Evolutionary conservation across 2,329 filamentous ascomycete genomes (phyloP).

Genomic region (Beauveria sp.): DNA sequence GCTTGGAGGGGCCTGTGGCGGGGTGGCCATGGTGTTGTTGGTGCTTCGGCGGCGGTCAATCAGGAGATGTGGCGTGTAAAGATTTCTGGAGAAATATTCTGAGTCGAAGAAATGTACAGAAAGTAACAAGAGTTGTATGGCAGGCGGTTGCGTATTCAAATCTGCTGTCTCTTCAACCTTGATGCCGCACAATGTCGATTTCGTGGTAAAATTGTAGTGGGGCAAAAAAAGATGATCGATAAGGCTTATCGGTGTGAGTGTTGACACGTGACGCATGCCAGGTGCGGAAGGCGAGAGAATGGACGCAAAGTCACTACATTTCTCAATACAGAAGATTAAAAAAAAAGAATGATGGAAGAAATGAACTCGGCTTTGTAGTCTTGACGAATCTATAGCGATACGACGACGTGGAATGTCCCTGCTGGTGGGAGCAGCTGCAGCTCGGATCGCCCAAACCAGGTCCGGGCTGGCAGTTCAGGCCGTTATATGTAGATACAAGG

Average conservation of each 20-base stretch:
- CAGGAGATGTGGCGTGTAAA: neutral
- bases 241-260: neutral
- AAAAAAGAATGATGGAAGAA: neutral
- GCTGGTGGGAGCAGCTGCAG: too few relatives aligned
- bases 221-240: conserved; percentile 10
- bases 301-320: neutral
- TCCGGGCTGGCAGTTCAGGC: too few relatives aligned
- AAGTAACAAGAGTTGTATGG: neutral
- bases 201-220: conserved; percentile 3
- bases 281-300: neutral
- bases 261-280: conserved; percentile 3
- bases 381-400: too few relatives aligned
- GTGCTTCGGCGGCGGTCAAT: neutral
- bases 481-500: too few relatives aligned
- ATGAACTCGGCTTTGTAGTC: too few relatives aligned
- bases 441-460: too few relatives aligned
- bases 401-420: too few relatives aligned
- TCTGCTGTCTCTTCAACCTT: neutral
- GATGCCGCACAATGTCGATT: conserved; percentile 6
- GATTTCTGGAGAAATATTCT: too few relatives aligned
- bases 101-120: too few relatives aligned
- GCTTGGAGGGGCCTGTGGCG: conserved; percentile 4
- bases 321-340: neutral
- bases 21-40: conserved; percentile 8
- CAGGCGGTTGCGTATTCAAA: neutral